Conservation (phyloP, 2,329 filamentous ascomycete species). For the Diaporthe ilicicola region DNA sequence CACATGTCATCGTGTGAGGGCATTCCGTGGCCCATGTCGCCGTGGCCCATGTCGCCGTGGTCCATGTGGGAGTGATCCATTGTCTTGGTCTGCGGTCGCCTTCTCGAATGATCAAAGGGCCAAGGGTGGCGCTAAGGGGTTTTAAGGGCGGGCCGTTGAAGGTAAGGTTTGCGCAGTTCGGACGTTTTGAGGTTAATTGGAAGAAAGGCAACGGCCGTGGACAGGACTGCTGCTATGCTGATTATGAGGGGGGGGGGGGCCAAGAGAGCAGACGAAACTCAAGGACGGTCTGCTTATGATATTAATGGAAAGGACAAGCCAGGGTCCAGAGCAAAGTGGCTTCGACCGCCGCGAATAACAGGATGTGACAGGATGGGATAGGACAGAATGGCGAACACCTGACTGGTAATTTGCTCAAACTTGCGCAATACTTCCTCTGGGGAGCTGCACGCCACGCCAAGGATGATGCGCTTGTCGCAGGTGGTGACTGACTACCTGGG, state of each 20-base stretch:
- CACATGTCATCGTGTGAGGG: slow-evolving; percentile 64
- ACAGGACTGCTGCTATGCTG: neutral
- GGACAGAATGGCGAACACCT: slow-evolving; percentile 8
- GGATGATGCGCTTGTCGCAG: slow-evolving; percentile 14
- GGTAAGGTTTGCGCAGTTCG: slow-evolving; percentile 4
- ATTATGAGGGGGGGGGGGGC: neutral
- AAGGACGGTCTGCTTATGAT: neutral
- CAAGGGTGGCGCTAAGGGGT: slow-evolving; percentile 21
- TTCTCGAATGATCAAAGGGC: slow-evolving; percentile 6
- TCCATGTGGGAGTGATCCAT: slow-evolving; percentile 56
- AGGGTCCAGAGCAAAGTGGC: neutral
- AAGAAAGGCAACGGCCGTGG: neutral
- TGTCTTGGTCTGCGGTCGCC: slow-evolving; percentile 40
- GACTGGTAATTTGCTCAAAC: slow-evolving; percentile 28
- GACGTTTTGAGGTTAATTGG: neutral
- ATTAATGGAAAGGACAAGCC: neutral
- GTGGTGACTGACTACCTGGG: neutral
- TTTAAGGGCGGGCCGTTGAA: neutral
- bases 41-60: slow-evolving; percentile 62
- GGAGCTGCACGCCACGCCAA: slow-evolving; percentile 9
- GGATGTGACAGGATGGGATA: neutral
- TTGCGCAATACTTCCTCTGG: slow-evolving; percentile 12
- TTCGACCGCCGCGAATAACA: neutral
- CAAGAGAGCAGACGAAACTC: neutral
- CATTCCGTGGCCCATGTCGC: slow-evolving; percentile 47